Evolutionary conservation across 352 stramenopile genomes (phyloP).

Genomic region (Pythium biforme): DNA sequence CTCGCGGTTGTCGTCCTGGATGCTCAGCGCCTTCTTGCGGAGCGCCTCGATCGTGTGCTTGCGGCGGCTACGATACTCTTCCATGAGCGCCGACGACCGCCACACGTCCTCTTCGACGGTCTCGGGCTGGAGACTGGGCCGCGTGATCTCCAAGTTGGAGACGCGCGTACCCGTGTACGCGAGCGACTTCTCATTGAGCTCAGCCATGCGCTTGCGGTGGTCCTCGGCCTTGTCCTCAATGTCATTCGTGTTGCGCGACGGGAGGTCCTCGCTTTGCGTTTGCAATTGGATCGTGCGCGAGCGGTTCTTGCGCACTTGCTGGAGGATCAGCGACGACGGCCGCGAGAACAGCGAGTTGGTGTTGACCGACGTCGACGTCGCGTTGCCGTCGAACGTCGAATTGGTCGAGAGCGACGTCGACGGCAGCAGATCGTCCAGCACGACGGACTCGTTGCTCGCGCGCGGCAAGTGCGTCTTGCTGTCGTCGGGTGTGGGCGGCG

Average conservation of each 20-base stretch:
- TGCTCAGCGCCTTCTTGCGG: constrained; percentile 21
- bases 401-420: constrained; percentile 11
- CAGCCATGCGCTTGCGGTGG: constrained; percentile 58
- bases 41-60: constrained; percentile 26
- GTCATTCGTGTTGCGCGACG: constrained; percentile 43
- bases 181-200: constrained; percentile 52
- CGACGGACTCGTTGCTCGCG: constrained; percentile 7
- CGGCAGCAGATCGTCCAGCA: constrained; percentile 22
- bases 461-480: not conserved
- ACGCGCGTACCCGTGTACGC: constrained; percentile 45
- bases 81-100: constrained; percentile 18
- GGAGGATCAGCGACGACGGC: constrained; percentile 26
- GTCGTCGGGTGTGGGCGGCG: constrained; percentile 5
- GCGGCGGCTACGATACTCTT: constrained; percentile 20
- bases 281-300: constrained; percentile 23
- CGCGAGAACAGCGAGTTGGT: constrained; percentile 21
- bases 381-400: constrained; percentile 5
- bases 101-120: constrained; percentile 33
- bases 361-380: not conserved
- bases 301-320: constrained; percentile 27
- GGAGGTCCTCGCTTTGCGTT: constrained; percentile 27
- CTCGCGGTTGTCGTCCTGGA: constrained; percentile 23
- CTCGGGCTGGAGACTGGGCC: constrained; percentile 23
- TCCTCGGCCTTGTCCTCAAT: constrained; percentile 49
- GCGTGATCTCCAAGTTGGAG: constrained; percentile 29